Evolutionary conservation across 2,329 filamentous ascomycete genomes (phyloP).

Genomic region (Claviceps sorghi): DNA sequence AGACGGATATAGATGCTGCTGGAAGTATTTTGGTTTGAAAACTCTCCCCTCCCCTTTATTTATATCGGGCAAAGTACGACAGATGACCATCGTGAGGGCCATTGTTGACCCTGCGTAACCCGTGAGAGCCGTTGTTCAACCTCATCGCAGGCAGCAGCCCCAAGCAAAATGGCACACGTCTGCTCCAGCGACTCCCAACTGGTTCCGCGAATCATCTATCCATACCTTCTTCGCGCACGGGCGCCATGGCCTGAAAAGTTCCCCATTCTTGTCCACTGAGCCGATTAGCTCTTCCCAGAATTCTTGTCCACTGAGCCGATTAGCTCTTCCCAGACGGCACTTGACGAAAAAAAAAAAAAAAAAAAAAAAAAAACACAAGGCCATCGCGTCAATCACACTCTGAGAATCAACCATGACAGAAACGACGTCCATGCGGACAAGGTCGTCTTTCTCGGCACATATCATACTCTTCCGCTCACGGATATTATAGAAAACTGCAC

Average conservation of each 20-base stretch:
- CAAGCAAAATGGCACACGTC: not conserved
- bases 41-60: not conserved
- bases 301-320: not conserved
- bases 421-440: not conserved
- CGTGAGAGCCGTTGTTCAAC: not conserved
- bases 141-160: not conserved
- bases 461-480: not conserved
- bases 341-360: not conserved
- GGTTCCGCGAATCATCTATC: not conserved
- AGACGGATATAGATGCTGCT: not conserved
- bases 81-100: not conserved
- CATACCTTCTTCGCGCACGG: not conserved
- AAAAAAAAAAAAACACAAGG: not conserved
- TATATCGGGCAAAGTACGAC: not conserved
- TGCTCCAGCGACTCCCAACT: not conserved
- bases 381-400: not conserved
- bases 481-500: not conserved
- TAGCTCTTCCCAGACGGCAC: not conserved
- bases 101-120: not conserved
- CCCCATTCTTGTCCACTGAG: not conserved
- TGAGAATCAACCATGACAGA: not conserved
- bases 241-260: not conserved
- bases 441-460: not conserved
- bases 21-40: not conserved
- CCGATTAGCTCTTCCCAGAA: not conserved